Percentiles rank a stretch among this genome's conserved stretches.
These are phyloP conservation scores for Candida montana DNA, from an alignment of 805 yeast species.

Conservation along the genomic window DNA sequence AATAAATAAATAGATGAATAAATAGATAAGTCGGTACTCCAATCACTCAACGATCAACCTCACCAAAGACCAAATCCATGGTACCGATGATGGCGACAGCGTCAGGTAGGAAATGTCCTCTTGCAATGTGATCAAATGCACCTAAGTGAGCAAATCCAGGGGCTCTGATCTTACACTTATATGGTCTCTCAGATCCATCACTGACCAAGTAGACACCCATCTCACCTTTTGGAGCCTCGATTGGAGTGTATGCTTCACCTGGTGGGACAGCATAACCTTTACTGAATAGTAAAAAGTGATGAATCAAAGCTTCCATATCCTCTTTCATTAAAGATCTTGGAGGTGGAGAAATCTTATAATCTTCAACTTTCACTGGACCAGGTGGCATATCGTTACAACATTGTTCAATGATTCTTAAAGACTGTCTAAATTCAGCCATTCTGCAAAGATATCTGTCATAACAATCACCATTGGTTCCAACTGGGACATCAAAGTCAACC, in stretches of 20 bases:
- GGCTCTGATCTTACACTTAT: constrained; percentile 90
- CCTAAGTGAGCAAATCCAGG: constrained; percentile 90
- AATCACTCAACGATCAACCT: constrained; percentile 69
- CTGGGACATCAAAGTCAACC: constrained; percentile 84
- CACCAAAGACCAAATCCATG: constrained; percentile 93
- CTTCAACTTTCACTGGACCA: constrained; percentile 88
- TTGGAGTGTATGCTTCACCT: constrained; percentile 87
- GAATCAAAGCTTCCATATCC: constrained; percentile 89
- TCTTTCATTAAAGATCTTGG: constrained; percentile 79
- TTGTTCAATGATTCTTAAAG: constrained; percentile 82
- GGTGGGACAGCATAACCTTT: constrained; percentile 87
- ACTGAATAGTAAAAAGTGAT: constrained; percentile 81
- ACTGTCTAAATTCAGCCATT: constrained; percentile 91
- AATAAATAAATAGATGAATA: constrained; percentile 10
- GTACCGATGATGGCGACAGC: constrained; percentile 93
- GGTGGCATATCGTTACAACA: constrained; percentile 89
- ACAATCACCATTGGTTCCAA: constrained; percentile 85
- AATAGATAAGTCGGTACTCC: constrained; percentile 1
- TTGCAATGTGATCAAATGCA: constrained; percentile 80
- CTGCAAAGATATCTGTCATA: constrained; percentile 84
- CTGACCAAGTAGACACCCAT: constrained; percentile 87
- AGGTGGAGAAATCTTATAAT: constrained; percentile 79
- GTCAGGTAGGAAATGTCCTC: constrained; percentile 85
- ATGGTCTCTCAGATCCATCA: constrained; percentile 87
- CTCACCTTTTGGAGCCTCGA: constrained; percentile 94